These are phyloP conservation scores for Furcasterigmium sp. DNA, from an alignment of 2,329 filamentous ascomycete genomes.

Conservation along the genomic window DNA sequence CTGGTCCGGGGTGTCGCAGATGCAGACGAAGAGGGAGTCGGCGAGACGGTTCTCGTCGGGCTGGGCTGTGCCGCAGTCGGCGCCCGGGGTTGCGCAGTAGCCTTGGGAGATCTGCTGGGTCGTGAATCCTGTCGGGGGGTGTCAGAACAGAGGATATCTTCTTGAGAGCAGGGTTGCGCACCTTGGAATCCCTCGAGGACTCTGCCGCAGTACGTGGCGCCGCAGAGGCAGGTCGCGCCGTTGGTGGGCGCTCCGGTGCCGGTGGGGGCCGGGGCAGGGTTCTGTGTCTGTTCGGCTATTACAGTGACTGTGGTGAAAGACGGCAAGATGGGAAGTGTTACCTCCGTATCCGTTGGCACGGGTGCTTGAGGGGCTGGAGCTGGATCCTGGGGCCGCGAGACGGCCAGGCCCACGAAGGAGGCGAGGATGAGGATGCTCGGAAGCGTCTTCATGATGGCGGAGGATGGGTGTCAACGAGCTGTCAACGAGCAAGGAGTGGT, in stretches of 20 bases:
- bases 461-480: not conserved
- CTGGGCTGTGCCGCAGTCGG: slow-evolving; percentile 21
- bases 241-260: slow-evolving; percentile 9
- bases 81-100: slow-evolving; percentile 31
- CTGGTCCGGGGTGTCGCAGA: slow-evolving; percentile 26
- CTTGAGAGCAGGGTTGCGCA: not conserved
- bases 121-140: slow-evolving; percentile 7
- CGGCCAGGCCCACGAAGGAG: not conserved
- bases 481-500: too few relatives aligned
- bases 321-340: not conserved
- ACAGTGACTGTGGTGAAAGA: slow-evolving; percentile 7
- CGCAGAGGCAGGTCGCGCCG: slow-evolving; percentile 31
- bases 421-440: not conserved
- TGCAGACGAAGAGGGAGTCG: slow-evolving; percentile 30
- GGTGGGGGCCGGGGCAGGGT: not conserved
- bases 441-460: not conserved
- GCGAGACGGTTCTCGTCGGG: slow-evolving; percentile 22
- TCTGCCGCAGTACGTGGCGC: slow-evolving; percentile 34
- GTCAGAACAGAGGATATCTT: not conserved
- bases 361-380: not conserved
- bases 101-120: slow-evolving; percentile 22
- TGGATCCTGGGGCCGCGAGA: not conserved
- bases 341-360: not conserved
- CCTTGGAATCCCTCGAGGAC: slow-evolving; percentile 23
- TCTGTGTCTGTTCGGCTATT: slow-evolving; percentile 1